Evolutionary conservation across 2,329 filamentous ascomycete genomes (phyloP).

Genomic region (Tolypocladium ophioglossoides): DNA sequence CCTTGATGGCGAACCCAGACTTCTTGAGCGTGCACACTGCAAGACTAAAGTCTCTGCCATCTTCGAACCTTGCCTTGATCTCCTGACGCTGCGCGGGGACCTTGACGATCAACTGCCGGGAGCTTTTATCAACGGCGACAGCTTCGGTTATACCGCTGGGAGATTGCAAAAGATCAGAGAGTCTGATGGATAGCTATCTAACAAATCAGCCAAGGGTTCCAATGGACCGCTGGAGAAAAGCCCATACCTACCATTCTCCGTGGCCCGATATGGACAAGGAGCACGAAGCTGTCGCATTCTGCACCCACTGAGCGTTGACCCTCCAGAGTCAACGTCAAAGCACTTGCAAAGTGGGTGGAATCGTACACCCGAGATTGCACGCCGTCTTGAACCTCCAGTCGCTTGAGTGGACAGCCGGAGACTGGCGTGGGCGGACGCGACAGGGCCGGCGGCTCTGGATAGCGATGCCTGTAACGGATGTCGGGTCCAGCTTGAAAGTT

Average conservation of each 20-base stretch:
- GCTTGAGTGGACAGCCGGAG: slow-evolving; percentile 16
- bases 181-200: slow-evolving; percentile 17
- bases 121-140: slow-evolving; percentile 10
- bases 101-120: slow-evolving; percentile 13
- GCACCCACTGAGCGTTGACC: slow-evolving; percentile 9
- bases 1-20: slow-evolving; percentile 16
- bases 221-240: background rate
- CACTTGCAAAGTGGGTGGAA: slow-evolving; percentile 7
- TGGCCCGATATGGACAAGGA: slow-evolving; percentile 14
- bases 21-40: slow-evolving; percentile 20
- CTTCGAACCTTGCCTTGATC: slow-evolving; percentile 16
- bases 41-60: slow-evolving; percentile 21
- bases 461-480: background rate
- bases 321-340: slow-evolving; percentile 18
- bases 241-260: slow-evolving; percentile 13
- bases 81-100: slow-evolving; percentile 14
- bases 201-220: background rate
- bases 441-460: slow-evolving; percentile 8
- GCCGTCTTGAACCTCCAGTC: slow-evolving; percentile 17
- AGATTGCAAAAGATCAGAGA: slow-evolving; percentile 14
- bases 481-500: background rate
- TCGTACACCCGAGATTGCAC: slow-evolving; percentile 10
- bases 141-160: slow-evolving; percentile 5
- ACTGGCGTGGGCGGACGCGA: slow-evolving; percentile 17
- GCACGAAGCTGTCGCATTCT: slow-evolving; percentile 10